These are phyloP conservation scores for Torrubiella hemipterigena DNA, from an alignment of 2,329 filamentous ascomycete species.

Conservation along the genomic window DNA sequence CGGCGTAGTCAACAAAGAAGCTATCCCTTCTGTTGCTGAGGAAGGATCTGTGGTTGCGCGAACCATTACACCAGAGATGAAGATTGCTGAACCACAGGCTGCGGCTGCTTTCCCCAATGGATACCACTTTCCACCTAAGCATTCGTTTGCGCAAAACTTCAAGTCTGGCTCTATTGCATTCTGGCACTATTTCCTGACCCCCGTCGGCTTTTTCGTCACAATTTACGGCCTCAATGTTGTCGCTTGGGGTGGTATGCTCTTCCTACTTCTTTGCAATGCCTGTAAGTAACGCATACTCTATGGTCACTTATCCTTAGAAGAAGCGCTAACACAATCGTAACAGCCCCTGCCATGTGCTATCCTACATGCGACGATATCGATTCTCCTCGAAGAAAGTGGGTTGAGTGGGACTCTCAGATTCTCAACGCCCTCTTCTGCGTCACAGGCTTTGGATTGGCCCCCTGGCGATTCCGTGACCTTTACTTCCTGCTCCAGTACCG, in stretches of 20 bases:
- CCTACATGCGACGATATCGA: conserved; percentile 59
- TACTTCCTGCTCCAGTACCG: conserved; percentile 62
- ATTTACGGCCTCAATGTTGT: conserved; percentile 74
- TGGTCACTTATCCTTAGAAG: neutral
- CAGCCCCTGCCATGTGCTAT: conserved; percentile 57
- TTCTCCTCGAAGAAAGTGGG: conserved; percentile 69
- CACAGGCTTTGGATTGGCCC: conserved; percentile 64
- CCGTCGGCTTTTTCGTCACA: conserved; percentile 63
- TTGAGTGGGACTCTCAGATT: conserved; percentile 76
- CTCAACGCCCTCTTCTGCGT: conserved; percentile 59
- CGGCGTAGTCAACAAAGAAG: too few species aligned
- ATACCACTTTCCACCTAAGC: conserved; percentile 52
- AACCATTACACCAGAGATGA: conserved; percentile 1
- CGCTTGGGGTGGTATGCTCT: conserved; percentile 86
- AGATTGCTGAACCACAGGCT: conserved; percentile 13
- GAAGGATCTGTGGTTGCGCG: conserved; percentile 6
- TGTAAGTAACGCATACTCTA: conserved; percentile 10
- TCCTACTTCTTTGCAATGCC: conserved; percentile 68
- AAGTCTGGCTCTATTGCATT: conserved; percentile 47
- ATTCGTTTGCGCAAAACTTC: conserved; percentile 46
- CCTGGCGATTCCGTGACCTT: conserved; percentile 71
- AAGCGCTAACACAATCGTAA: conserved; percentile 1
- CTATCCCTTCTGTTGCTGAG: conserved; percentile 10
- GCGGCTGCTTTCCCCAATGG: conserved; percentile 44
- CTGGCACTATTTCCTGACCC: conserved; percentile 63